These are phyloP conservation scores for Rhizopus delemar DNA, from an alignment of 371 early-diverging fungal genomes.

Conservation along the genomic window DNA sequence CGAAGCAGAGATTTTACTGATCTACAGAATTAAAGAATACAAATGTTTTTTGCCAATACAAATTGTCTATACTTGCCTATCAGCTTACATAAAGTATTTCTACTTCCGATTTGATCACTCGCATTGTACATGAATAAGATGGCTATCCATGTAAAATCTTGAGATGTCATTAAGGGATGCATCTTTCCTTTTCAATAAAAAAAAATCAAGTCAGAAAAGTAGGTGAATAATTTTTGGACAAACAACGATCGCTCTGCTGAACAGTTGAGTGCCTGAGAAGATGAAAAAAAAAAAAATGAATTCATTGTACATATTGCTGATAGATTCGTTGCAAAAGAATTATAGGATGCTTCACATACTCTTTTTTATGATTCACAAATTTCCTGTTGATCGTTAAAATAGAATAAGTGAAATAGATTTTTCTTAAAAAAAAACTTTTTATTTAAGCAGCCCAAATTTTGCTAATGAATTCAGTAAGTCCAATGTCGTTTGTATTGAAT, in stretches of 20 bases:
- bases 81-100: conserved; percentile 91
- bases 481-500: conserved; percentile 95
- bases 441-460: conserved; percentile 72
- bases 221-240: conserved; percentile 66
- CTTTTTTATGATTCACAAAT: too few species aligned
- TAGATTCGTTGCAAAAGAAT: conserved; percentile 62
- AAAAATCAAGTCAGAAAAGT: conserved; percentile 75
- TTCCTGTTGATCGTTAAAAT: conserved; percentile 9
- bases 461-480: conserved; percentile 72
- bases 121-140: conserved; percentile 93
- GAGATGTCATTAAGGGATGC: conserved; percentile 87
- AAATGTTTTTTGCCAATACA: conserved; percentile 88
- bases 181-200: conserved; percentile 80
- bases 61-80: too few species aligned
- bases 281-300: conserved; percentile 71
- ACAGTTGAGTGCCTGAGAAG: conserved; percentile 71
- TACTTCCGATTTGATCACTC: conserved; percentile 90
- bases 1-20: conserved; percentile 87
- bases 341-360: background rate
- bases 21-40: conserved; percentile 79
- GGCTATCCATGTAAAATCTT: conserved; percentile 84
- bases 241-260: conserved; percentile 49
- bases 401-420: conserved; percentile 18
- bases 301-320: conserved; percentile 70
- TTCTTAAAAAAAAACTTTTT: conserved; percentile 10